Base-by-base conservation (phyloP, 441 rosid species). In the Adansonia grandidieri region DNA sequence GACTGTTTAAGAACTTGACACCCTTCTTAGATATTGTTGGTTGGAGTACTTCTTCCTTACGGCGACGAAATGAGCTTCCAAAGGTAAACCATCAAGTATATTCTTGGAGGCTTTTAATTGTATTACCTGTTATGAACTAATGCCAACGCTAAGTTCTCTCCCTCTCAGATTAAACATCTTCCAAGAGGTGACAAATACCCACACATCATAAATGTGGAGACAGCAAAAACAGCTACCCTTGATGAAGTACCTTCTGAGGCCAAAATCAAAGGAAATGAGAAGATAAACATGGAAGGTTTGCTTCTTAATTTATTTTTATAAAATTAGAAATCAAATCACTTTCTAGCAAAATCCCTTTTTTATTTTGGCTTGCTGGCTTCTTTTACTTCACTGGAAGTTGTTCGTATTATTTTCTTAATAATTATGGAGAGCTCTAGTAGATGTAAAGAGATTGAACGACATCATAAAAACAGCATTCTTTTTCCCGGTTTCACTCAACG, bases 1-100 rank as follows among this genome's bases (percentile, higher is more conserved):
- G 47, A 40, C n/a, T 68, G 37, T 72, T 65, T 9, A 60, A 75
- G 72, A 80, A 86, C 94, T 91, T 87, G 78, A 88, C 79, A 63
- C 81, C 14, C 44, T 79, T 75, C 76, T 70, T 77, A 95, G 98
- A 86, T 76, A 82, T 95, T 63, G 98, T 93, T 3, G 98, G 98
- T 48, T 93, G 98, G 98, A 88, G 98, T 77, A 92, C 98, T 77
- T 89, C 98, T 19, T 95, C 98, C 54, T 81, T 95, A 13, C 78
- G 97, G 56, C 91, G 66, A 51, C 80, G 47, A 61, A 73, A 57
- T 58, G 90, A 93, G 85, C 97, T 95, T 77, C 98, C 98, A 69
- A 89, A 89, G 96, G 98, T 92, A 84, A 57, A 89, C 60, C 45
- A n/a, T 75, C 24, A 13, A 51, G 60, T 53, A 13, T 73, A 11